Evolutionary conservation across 805 yeast genomes (phyloP), one percentile per base, ranked within the genome.

Genomic region (Teunomyces funiuensis): DNA sequence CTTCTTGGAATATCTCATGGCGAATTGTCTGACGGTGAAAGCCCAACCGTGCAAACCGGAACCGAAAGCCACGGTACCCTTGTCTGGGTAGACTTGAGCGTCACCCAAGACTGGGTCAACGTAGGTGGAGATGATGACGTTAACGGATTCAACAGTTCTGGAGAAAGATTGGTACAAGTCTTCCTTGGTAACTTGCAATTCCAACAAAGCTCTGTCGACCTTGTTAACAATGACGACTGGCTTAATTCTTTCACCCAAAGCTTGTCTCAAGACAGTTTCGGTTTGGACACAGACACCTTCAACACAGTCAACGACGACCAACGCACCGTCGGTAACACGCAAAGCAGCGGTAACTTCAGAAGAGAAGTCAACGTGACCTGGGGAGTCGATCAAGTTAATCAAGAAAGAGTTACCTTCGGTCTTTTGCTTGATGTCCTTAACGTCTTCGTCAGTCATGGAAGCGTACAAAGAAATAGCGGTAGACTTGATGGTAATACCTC

Each of bases 41-140:
- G 97, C 98, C 99, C 99, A 91, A 77, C 99, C 99, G 84, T 91
- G 99, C 70, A 91, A 82, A 86, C 98, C 99, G 74, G 98, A 93
- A 81, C 96, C 98, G 77, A 91, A 91, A 61, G 99, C 99, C 69
- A 91, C 96, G 74, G 98, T 91, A 80, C 99, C 99, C 71, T 76
- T 74, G 74, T 91, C 95, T 76, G 99, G 99, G 96, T 85, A 91
- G 55, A 91, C 98, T 81, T 91, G 98, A 65, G 80, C 84, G 68
- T 91, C 98, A 80, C 99, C 99, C 54, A 91, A 75, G 51, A 79
- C 73, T 74, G 80, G 77, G 72, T 91, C 99, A 65, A 82, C 77
- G 79, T 91, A 91, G 63, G 98, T 91, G 56, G 98, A 80, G 71
- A 91, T 88, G 71, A 93, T 85, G 69, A 93, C 99, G 85, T 91